Evolutionary conservation across 2,329 filamentous ascomycete genomes (phyloP).

Genomic region (Lasiodiplodia theobromae): DNA sequence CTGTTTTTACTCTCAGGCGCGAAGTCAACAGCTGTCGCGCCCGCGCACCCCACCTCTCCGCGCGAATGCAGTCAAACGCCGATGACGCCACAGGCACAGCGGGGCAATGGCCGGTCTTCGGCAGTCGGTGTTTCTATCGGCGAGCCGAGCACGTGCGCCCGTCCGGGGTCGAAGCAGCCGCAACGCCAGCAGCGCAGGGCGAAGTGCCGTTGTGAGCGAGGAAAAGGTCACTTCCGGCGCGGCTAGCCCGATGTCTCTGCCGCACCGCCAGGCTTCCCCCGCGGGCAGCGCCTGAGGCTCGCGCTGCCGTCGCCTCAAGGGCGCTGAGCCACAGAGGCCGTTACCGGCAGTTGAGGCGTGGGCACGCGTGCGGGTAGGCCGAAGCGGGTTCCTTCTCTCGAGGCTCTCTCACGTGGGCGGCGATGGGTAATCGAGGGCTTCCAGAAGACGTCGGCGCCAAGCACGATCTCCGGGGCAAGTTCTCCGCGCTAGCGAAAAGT

Average conservation of each 20-base stretch:
- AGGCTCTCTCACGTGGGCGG: background rate
- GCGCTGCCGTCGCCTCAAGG: background rate
- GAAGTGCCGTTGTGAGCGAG: background rate
- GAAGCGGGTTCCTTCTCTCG: constrained; percentile 19
- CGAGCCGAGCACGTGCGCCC: constrained; percentile 4
- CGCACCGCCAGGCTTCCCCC: constrained; percentile 16
- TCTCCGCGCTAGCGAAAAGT: constrained; percentile 29
- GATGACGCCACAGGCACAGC: constrained; percentile 24
- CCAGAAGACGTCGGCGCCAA: constrained; percentile 14
- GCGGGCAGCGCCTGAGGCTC: background rate
- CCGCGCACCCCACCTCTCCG: constrained; percentile 15
- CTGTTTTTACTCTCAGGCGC: constrained; percentile 16
- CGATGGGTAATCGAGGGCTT: constrained; percentile 18
- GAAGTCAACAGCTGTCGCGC: background rate
- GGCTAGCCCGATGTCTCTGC: constrained; percentile 5
- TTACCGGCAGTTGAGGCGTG: background rate
- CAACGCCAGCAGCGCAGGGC: constrained; percentile 5
- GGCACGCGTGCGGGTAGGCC: constrained; percentile 6
- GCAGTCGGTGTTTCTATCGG: constrained; percentile 10
- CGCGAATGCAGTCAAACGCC: constrained; percentile 23
- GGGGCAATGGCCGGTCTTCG: background rate
- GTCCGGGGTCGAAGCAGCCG: background rate
- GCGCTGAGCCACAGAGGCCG: constrained; percentile 16
- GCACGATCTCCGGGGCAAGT: constrained; percentile 10
- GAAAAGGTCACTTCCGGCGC: constrained; percentile 10